phyloP scores from a whole-genome alignment of 2,329 filamentous ascomycete genomes.

The Fusarium sacchari region DNA sequence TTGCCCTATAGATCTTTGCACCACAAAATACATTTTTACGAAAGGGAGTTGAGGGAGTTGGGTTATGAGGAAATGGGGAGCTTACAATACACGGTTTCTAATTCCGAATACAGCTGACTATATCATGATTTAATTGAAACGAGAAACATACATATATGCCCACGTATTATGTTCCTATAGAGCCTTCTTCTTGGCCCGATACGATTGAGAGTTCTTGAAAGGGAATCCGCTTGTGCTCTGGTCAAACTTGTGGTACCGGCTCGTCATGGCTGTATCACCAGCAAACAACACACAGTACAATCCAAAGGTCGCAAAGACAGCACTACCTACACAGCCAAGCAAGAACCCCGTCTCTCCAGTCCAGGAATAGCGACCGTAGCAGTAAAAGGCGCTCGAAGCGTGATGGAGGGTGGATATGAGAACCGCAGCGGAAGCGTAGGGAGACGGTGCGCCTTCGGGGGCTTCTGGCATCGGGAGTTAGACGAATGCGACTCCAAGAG shows the following conservation, averaged over 20 bases:
- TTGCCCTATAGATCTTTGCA: conserved; percentile 37
- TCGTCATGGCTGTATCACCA: conserved; percentile 51
- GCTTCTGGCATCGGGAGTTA: conserved; percentile 13
- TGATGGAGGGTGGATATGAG: conserved; percentile 76
- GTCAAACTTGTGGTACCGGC: conserved; percentile 50
- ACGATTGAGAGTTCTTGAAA: conserved; percentile 52
- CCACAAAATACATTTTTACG: conserved; percentile 25
- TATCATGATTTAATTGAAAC: conserved; percentile 21
- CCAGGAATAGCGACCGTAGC: conserved; percentile 73
- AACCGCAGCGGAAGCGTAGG: conserved; percentile 73
- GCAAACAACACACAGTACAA: conserved; percentile 51
- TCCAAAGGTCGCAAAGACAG: conserved; percentile 66
- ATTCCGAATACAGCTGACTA: conserved; percentile 8
- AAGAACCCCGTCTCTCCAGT: conserved; percentile 67
- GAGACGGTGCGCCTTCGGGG: conserved; percentile 59
- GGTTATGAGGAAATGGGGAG: conserved; percentile 17
- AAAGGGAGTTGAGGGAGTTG: conserved; percentile 43
- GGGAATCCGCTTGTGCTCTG: conserved; percentile 54
- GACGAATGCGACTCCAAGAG: neutral
- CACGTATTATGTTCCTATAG: conserved; percentile 29
- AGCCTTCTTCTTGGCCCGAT: conserved; percentile 52
- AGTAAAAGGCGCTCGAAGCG: conserved; percentile 68
- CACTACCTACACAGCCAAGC: conserved; percentile 67
- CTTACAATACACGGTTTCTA: conserved; percentile 9
- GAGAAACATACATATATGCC: neutral